Evolutionary conservation across 805 yeast species (phyloP).

Genomic region (Hanseniaspora occidentalis): DNA sequence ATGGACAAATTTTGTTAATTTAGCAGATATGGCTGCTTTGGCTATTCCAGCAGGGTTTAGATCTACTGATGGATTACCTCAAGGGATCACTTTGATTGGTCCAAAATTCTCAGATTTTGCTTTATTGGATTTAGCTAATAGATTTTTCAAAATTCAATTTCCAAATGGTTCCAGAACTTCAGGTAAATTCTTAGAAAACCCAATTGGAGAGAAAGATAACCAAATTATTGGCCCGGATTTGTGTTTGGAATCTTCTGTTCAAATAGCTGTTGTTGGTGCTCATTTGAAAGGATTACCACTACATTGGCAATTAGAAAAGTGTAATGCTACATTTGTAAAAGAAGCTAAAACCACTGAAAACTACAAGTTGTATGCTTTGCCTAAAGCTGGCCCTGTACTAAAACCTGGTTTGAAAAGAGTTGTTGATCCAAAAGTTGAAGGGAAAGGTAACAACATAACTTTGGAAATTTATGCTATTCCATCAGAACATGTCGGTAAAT

Average conservation of each 20-base stretch:
- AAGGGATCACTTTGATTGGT: slow-evolving; percentile 79
- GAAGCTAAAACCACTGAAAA: slow-evolving; percentile 57
- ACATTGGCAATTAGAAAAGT: slow-evolving; percentile 88
- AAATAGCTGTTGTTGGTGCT: slow-evolving; percentile 93
- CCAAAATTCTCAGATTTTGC: slow-evolving; percentile 82
- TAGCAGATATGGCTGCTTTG: slow-evolving; percentile 85
- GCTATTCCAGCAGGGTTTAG: slow-evolving; percentile 89
- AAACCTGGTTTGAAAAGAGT: slow-evolving; percentile 87
- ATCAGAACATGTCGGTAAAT: slow-evolving; percentile 61
- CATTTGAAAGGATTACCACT: slow-evolving; percentile 80
- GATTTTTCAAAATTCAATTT: slow-evolving; percentile 42
- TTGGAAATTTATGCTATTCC: slow-evolving; percentile 83
- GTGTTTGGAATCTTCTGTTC: slow-evolving; percentile 32
- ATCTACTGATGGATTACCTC: slow-evolving; percentile 67
- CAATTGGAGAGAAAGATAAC: slow-evolving; percentile 8
- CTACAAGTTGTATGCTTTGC: slow-evolving; percentile 73
- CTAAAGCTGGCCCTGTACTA: slow-evolving; percentile 64
- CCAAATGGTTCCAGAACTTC: slow-evolving; percentile 37
- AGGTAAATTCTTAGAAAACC: slow-evolving; percentile 29
- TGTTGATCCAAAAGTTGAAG: slow-evolving; percentile 17
- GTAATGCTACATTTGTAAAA: slow-evolving; percentile 57
- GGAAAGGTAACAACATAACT: slow-evolving; percentile 45
- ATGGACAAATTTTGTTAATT: slow-evolving; percentile 94
- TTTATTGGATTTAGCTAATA: slow-evolving; percentile 66
- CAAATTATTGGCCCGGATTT: slow-evolving; percentile 11